These are phyloP conservation scores for Ascochyta lentis DNA, from an alignment of 2,329 filamentous ascomycete genomes.

Conservation along the genomic window DNA sequence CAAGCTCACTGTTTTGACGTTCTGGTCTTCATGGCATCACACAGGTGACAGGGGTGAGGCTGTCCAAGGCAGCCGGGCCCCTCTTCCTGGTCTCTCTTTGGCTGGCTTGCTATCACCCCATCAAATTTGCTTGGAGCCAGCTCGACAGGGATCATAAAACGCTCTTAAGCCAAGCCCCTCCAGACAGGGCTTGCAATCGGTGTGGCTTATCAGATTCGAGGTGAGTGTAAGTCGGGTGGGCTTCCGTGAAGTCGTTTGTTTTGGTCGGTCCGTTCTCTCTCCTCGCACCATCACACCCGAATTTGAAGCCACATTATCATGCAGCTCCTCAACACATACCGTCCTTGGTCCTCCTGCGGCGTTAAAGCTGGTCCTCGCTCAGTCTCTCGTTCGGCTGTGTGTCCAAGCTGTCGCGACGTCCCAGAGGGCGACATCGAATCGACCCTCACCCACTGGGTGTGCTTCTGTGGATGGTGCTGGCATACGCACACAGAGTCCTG, in stretches of 20 bases:
- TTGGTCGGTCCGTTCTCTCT: no score
- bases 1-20: not conserved
- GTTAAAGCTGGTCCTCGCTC: not conserved
- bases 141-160: not conserved
- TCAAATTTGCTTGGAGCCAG: not conserved
- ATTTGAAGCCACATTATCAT: no score
- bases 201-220: not conserved
- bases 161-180: not conserved
- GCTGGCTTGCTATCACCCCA: not conserved
- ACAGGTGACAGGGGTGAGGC: no score
- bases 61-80: not conserved
- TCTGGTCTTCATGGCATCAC: not conserved
- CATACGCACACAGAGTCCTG: not conserved
- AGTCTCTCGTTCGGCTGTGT: not conserved
- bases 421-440: conserved; percentile 1
- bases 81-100: not conserved
- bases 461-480: not conserved
- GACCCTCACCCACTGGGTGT: not conserved
- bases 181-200: not conserved
- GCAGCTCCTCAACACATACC: no score
- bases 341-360: not conserved
- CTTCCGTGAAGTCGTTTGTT: not conserved
- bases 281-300: no score
- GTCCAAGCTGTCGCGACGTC: not conserved
- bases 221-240: not conserved